A percentile compares a stretch with the other conserved stretches of the same genome.
phyloP scores from a whole-genome alignment of 2,329 filamentous ascomycete species.

The Iodosphaeria phyllophila region DNA sequence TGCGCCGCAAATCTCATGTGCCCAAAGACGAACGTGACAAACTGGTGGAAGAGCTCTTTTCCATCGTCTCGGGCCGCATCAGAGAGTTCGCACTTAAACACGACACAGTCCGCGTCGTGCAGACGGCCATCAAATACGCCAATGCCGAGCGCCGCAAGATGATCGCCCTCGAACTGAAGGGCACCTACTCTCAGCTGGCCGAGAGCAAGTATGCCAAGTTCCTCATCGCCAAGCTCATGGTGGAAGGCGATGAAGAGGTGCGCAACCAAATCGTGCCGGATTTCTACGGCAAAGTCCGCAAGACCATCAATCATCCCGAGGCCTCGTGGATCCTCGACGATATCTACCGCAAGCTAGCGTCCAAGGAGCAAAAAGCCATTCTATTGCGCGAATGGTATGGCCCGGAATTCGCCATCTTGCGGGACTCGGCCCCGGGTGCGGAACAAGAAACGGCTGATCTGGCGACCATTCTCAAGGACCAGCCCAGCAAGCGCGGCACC shows the following conservation, averaged over 20 bases:
- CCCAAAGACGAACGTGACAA: constrained; percentile 73
- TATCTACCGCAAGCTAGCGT: constrained; percentile 79
- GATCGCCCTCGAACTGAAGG: constrained; percentile 74
- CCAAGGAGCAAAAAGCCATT: constrained; percentile 65
- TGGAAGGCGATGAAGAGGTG: constrained; percentile 77
- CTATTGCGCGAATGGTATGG: constrained; percentile 94
- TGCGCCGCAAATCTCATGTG: constrained; percentile 86
- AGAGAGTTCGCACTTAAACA: constrained; percentile 98
- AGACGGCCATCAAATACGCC: constrained; percentile 93
- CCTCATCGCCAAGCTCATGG: constrained; percentile 82
- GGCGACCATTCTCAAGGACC: constrained; percentile 50
- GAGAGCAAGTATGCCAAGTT: constrained; percentile 98
- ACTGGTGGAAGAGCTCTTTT: constrained; percentile 76
- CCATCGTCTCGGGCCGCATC: constrained; percentile 76
- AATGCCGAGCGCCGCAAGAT: constrained; percentile 66
- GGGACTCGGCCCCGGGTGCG: constrained; percentile 31
- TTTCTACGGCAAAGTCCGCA: constrained; percentile 85
- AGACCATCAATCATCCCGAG: constrained; percentile 89
- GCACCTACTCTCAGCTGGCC: constrained; percentile 66
- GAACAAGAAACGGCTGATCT: constrained; percentile 46
- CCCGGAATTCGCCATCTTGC: constrained; percentile 73
- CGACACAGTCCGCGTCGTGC: constrained; percentile 87
- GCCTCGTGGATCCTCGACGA: constrained; percentile 97
- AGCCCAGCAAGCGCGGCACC: constrained; percentile 69
- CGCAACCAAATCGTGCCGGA: constrained; percentile 80